phyloP scores from a whole-genome alignment of 768 basidiomycete species.

The Jaapia argillacea region DNA sequence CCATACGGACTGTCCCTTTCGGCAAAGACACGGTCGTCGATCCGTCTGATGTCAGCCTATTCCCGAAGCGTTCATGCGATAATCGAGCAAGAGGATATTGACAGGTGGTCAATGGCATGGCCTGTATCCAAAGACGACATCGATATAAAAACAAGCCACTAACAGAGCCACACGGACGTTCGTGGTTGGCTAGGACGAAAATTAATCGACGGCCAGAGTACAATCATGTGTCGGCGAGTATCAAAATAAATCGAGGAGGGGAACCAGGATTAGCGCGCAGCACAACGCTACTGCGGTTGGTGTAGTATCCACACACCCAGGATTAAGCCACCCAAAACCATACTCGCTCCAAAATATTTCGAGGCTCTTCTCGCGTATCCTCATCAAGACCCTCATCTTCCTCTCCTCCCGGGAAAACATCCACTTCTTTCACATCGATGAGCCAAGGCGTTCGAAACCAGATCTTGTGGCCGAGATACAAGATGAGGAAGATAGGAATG shows the following conservation, averaged over 20 bases:
- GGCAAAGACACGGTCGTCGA: no score
- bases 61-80: no score
- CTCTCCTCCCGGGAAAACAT: not conserved
- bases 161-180: no score
- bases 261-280: not conserved
- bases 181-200: no score
- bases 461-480: not conserved
- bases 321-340: not conserved
- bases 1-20: no score
- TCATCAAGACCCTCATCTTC: not conserved
- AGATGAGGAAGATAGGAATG: not conserved
- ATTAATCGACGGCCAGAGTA: constrained; percentile 9
- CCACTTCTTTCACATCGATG: not conserved
- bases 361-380: not conserved
- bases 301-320: not conserved
- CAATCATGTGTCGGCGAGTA: constrained; percentile 1
- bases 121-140: no score
- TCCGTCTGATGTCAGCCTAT: no score
- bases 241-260: no score
- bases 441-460: not conserved
- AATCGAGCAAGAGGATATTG: no score
- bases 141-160: no score
- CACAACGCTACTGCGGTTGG: not conserved
- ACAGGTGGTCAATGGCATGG: no score
- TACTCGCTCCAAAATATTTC: not conserved